Evolutionary conservation across 495 filamentous ascomycete species (phyloP).

Genomic region (Glarea lozoyensis): DNA sequence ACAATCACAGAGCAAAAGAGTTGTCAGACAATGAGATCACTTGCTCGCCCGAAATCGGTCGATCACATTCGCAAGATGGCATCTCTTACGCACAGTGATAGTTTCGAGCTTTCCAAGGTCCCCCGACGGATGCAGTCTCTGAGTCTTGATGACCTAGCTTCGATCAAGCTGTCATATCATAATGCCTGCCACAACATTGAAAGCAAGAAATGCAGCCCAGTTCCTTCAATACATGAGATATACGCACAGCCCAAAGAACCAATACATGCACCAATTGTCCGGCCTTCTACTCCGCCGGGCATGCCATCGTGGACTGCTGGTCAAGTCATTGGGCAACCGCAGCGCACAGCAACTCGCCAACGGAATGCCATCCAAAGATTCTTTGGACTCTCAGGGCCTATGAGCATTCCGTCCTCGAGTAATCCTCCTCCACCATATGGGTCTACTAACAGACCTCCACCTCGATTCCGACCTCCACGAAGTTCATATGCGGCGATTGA

Average conservation of each 20-base stretch:
- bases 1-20: constrained; percentile 33
- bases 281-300: constrained; percentile 21
- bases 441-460: constrained; percentile 7
- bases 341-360: neutral
- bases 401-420: constrained; percentile 1
- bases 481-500: constrained; percentile 17
- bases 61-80: constrained; percentile 10
- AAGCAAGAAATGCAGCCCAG: constrained; percentile 23
- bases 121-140: constrained; percentile 22
- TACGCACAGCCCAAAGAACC: constrained; percentile 29
- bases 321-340: constrained; percentile 4
- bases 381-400: constrained; percentile 7
- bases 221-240: constrained; percentile 24
- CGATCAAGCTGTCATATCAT: constrained; percentile 26
- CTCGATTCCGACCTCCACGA: constrained; percentile 20
- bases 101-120: constrained; percentile 14
- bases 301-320: constrained; percentile 25
- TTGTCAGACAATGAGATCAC: constrained; percentile 16
- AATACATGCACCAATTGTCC: constrained; percentile 22
- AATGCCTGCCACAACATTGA: constrained; percentile 21
- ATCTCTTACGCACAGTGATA: constrained; percentile 16
- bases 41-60: constrained; percentile 8
- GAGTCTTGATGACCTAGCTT: constrained; percentile 28
- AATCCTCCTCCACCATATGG: constrained; percentile 3
- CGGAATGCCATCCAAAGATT: constrained; percentile 13